Percentiles rank a stretch among this genome's conserved stretches.
These are phyloP conservation scores for Tuber brumale DNA, from an alignment of 495 filamentous ascomycete genomes.

Conservation along the genomic window DNA sequence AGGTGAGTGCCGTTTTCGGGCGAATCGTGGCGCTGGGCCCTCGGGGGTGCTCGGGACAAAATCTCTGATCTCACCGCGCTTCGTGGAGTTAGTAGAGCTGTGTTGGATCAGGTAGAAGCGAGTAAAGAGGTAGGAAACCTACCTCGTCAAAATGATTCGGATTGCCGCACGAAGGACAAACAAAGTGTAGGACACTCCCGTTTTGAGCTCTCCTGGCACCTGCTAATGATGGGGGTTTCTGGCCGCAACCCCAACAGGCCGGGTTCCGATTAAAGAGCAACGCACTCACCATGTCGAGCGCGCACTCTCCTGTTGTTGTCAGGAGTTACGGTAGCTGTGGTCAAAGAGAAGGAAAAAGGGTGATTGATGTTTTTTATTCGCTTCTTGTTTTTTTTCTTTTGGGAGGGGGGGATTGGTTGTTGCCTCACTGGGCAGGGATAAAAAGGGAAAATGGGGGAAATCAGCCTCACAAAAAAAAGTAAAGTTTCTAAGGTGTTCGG, in stretches of 20 bases:
- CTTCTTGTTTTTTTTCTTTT: slow-evolving; percentile 5
- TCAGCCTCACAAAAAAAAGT: slow-evolving; percentile 22
- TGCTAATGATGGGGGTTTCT: slow-evolving; percentile 19
- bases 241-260: slow-evolving; percentile 33
- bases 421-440: slow-evolving; percentile 5
- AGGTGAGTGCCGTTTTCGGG: slow-evolving; percentile 31
- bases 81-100: neutral
- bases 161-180: slow-evolving; percentile 31
- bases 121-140: neutral
- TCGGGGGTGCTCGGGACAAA: slow-evolving; percentile 28
- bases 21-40: slow-evolving; percentile 21
- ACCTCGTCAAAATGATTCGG: slow-evolving; percentile 39
- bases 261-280: slow-evolving; percentile 33
- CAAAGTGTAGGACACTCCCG: slow-evolving; percentile 26
- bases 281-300: slow-evolving; percentile 10
- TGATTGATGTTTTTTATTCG: neutral
- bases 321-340: neutral
- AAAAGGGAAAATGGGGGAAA: slow-evolving; percentile 13
- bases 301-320: neutral
- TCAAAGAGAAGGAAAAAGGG: neutral
- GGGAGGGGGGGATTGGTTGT: slow-evolving; percentile 1
- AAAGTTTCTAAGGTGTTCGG: neutral
- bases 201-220: slow-evolving; percentile 14
- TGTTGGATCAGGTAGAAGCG: neutral
- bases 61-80: slow-evolving; percentile 37